A percentile compares a stretch with the other conserved stretches of the same genome.
phyloP scores from a whole-genome alignment of 192 early-diverging fungal genomes.

The Podila horticola region DNA sequence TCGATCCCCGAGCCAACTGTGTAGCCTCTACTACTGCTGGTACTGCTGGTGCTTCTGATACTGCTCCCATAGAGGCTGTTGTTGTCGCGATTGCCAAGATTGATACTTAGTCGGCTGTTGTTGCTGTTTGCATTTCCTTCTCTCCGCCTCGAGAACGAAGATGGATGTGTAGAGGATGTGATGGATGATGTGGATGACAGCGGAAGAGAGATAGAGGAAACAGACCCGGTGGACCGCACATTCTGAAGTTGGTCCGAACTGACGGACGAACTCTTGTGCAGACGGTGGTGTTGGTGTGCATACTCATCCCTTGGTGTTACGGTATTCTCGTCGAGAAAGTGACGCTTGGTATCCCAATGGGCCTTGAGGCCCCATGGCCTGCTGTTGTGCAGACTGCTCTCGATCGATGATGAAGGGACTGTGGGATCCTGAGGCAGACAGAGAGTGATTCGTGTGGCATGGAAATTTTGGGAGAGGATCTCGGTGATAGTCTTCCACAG shows the following conservation, averaged over 20 bases:
- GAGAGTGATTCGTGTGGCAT: conserved; percentile 41
- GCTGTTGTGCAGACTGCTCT: conserved; percentile 20
- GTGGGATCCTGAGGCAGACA: conserved; percentile 40
- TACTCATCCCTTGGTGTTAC: conserved; percentile 49
- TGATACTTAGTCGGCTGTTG: conserved; percentile 2
- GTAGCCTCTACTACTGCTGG: conserved; percentile 7
- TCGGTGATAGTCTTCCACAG: conserved; percentile 48
- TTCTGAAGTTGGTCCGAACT: conserved; percentile 15
- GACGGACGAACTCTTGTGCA: conserved; percentile 26
- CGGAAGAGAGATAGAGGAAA: conserved; percentile 13
- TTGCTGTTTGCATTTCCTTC: background rate
- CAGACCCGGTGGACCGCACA: conserved; percentile 13
- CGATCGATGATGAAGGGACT: conserved; percentile 16
- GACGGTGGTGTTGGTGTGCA: conserved; percentile 40
- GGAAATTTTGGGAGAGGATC: conserved; percentile 39
- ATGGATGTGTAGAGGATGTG: conserved; percentile 12
- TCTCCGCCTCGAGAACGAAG: conserved; percentile 40
- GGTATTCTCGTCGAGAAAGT: conserved; percentile 44
- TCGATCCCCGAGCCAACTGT: conserved; percentile 13
- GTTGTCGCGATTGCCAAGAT: background rate
- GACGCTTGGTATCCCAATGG: conserved; percentile 38
- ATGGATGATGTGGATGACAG: conserved; percentile 33
- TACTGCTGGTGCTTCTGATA: conserved; percentile 7
- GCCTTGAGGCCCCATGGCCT: conserved; percentile 35
- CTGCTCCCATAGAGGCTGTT: background rate